Conservation (phyloP, 106 monocot species). For the Allium fistulosum region DNA sequence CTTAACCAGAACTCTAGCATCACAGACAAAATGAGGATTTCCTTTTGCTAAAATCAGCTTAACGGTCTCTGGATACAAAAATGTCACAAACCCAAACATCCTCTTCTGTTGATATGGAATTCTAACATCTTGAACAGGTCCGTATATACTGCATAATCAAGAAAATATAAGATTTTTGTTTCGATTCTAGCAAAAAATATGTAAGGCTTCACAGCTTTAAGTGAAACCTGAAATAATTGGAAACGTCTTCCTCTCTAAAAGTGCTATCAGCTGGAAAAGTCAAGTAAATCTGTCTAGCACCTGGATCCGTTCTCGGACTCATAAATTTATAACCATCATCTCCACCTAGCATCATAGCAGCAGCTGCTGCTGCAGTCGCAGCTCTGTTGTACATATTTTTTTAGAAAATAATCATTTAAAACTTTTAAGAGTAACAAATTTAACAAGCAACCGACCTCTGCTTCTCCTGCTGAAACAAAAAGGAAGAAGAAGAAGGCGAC, state of each 20-base stretch:
- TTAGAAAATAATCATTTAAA: too few species aligned
- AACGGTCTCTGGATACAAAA: constrained; percentile 78
- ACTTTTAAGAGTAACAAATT: too few species aligned
- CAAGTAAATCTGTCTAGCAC: constrained; percentile 87
- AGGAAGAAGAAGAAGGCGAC: not conserved
- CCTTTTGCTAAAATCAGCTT: constrained; percentile 85
- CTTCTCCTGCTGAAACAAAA: constrained; percentile 32
- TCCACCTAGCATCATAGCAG: constrained; percentile 35
- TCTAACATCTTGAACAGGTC: not conserved
- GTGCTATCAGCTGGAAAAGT: constrained; percentile 94
- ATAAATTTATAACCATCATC: constrained; percentile 42
- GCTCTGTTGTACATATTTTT: constrained; percentile 12
- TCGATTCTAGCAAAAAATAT: not conserved
- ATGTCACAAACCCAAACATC: constrained; percentile 32
- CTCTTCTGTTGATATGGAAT: not conserved
- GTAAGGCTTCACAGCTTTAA: not conserved
- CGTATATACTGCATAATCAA: not conserved
- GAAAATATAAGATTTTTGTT: too few species aligned
- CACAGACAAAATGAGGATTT: constrained; percentile 91
- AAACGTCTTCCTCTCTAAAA: constrained; percentile 88
- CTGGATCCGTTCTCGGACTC: constrained; percentile 46
- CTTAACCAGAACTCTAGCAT: constrained; percentile 29
- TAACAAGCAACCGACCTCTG: constrained; percentile 28
- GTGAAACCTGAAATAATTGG: constrained; percentile 38
- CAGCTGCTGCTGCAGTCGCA: constrained; percentile 32